Base-by-base conservation (phyloP, 2,329 filamentous ascomycete genomes). In the Fusarium bulbicola region DNA sequence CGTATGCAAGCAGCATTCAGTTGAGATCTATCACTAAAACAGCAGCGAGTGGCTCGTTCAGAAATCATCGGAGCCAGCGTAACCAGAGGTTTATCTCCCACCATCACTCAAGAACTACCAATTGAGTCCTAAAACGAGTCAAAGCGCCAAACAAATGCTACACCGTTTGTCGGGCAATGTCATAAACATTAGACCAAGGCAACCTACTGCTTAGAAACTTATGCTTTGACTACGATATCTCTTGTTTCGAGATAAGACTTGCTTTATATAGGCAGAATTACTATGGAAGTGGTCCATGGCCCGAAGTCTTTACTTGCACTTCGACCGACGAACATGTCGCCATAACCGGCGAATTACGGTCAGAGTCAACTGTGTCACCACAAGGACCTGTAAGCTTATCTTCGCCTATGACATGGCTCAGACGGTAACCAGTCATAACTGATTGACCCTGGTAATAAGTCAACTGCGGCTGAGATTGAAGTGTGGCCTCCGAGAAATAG, bases 401-500 rank as follows among this genome's bases (percentile, higher is more conserved):
- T 30, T 30, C 56, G n/a, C 30, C 34, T 28, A 36, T 20, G 28
- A 6, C 9, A 45, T n/a, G 40, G 40, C 13, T 36, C 24, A 32
- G 18, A n/a, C n/a, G n/a, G 28, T 36, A 36, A 11, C 16, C 32
- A 26, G 45, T 30, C 32, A 58, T n/a, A 59, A 30, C 26, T 66
- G 24, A 28, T 43, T 50, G 50, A 57, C 28, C 57, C 52, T 67
- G 21, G 21, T 43, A 46, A 26, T 18, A 32, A 61, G 30, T 32
- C 53, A 24, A 47, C 34, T 50, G 42, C 63, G 42, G 56, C 65
- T 61, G 63, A 67, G 28, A 43, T 16, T 46, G 34, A 28, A 53
- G 21, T 47, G 45, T 69, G 58, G 54, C 54, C 49, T 56, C 67
- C 52, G 66, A 47, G 56, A 49, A 63, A 54, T 39, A n/a, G n/a